Evolutionary conservation across 192 early-diverging fungal genomes (phyloP).

Genomic region (Jimgerdemannia lactiflua): DNA sequence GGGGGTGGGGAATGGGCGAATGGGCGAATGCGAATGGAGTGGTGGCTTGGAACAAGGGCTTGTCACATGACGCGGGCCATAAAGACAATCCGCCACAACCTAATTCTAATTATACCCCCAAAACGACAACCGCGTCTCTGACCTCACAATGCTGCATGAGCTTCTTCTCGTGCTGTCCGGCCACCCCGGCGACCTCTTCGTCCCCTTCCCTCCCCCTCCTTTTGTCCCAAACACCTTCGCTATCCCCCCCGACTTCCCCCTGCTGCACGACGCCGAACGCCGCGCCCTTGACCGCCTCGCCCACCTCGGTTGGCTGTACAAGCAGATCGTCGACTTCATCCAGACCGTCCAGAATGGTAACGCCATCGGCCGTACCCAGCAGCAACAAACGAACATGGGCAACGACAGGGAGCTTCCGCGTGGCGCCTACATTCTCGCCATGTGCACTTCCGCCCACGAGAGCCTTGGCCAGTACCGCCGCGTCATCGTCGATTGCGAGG

Average conservation of each 20-base stretch:
- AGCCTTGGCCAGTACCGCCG: conserved; percentile 40
- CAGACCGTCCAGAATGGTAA: background rate
- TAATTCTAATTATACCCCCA: too few species aligned
- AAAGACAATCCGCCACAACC: too few species aligned
- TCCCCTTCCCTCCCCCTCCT: conserved; percentile 42
- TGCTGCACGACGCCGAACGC: conserved; percentile 65
- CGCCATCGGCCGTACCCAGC: background rate
- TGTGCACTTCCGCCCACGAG: conserved; percentile 42
- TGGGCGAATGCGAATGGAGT: too few species aligned
- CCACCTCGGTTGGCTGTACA: conserved; percentile 52
- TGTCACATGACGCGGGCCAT: too few species aligned
- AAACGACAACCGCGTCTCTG: too few species aligned
- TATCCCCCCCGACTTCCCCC: conserved; percentile 54
- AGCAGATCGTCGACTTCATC: conserved; percentile 39
- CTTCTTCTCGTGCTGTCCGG: conserved; percentile 63
- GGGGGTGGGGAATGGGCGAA: too few species aligned
- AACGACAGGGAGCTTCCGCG: background rate
- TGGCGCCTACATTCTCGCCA: conserved; percentile 50
- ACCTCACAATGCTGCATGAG: conserved; percentile 71
- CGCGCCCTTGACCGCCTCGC: conserved; percentile 55
- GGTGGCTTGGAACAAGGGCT: too few species aligned
- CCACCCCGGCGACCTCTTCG: conserved; percentile 66
- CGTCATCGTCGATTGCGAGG: conserved; percentile 46
- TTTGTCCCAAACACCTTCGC: conserved; percentile 44
- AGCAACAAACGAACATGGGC: too few species aligned